Evolutionary conservation across 2,329 filamentous ascomycete species (phyloP), one percentile per base, ranked within the genome.

Genomic region (Dactylellina parvicollis): DNA sequence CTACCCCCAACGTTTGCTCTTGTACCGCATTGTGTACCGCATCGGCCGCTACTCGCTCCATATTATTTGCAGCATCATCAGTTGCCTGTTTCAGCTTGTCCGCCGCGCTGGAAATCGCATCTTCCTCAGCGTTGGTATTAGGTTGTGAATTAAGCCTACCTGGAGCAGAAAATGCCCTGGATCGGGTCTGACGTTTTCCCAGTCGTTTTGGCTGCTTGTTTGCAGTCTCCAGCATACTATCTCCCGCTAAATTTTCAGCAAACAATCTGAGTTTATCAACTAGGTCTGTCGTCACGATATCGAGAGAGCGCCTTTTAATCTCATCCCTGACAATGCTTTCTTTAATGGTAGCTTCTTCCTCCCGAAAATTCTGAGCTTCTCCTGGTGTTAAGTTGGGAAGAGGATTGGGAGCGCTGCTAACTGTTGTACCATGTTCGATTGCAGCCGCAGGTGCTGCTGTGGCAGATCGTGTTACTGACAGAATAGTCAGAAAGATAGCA

Each of bases 371-470:
- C 14, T 40, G 20, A 1, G 4, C 14, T 14, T n/a, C 24, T 8
- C 22, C 22, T 10, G 57, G 57, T 1, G 9, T 7, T 32, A 28
- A 2, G 16, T 66, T 60, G 16, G 60, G 60, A n/a, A 47, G 4
- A 36, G 60, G 69, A 8, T 61, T 24, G 9, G 60, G 60, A 9
- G 69, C 69, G 38, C 59, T 60, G 22, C 44, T 61, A n/a, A 73
- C 69, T 28, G 60, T 30, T 2, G 69, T 73, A 2, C 46, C 46
- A 32, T 24, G 16, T 12, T 73, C 69, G 14, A 22, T 24, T 18
- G 57, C 52, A 8, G 69, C 54, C 18, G 69, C 69, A 8, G 69
- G 60, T 24, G 69, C 69, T 18, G 69, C 47, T 24, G 50, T n/a
- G 1, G 59, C 46, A 22, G n/a, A 22, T 9, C 44, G 36, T 1